Conservation (phyloP, 768 basidiomycete genomes). For the Mycena belliarum region DNA sequence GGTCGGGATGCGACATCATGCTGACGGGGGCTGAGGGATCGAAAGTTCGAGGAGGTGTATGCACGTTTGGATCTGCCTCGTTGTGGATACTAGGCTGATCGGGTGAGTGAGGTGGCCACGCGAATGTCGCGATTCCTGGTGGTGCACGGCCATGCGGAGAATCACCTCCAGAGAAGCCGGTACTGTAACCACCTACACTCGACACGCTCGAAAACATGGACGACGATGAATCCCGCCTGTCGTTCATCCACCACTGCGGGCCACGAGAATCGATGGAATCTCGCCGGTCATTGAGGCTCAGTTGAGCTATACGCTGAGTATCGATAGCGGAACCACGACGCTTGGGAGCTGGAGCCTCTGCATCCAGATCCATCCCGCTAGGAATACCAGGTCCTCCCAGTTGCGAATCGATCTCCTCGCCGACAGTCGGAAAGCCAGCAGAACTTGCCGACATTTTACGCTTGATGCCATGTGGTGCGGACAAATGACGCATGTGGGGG, state of each 20-base stretch:
- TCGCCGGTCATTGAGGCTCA: constrained; percentile 77
- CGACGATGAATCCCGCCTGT: constrained; percentile 74
- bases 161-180: constrained; percentile 60
- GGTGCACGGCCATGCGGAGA: constrained; percentile 65
- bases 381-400: constrained; percentile 69
- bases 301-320: constrained; percentile 70
- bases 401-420: constrained; percentile 67
- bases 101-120: constrained; percentile 57
- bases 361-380: constrained; percentile 57
- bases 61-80: constrained; percentile 46
- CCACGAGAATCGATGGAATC: constrained; percentile 71
- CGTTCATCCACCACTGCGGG: constrained; percentile 59
- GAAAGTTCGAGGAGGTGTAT: constrained; percentile 44
- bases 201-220: constrained; percentile 69
- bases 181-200: constrained; percentile 47
- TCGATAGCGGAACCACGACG: constrained; percentile 84
- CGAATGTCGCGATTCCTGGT: constrained; percentile 66
- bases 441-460: constrained; percentile 82
- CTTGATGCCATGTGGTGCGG: constrained; percentile 64
- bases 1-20: constrained; percentile 65
- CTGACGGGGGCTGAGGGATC: constrained; percentile 48
- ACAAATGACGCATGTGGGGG: constrained; percentile 40
- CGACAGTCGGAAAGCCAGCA: constrained; percentile 46
- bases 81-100: constrained; percentile 39
- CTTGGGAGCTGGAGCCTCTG: constrained; percentile 73